Evolutionary conservation across 2,329 filamentous ascomycete species (phyloP).

Genomic region (Triangularia verruculosa): DNA sequence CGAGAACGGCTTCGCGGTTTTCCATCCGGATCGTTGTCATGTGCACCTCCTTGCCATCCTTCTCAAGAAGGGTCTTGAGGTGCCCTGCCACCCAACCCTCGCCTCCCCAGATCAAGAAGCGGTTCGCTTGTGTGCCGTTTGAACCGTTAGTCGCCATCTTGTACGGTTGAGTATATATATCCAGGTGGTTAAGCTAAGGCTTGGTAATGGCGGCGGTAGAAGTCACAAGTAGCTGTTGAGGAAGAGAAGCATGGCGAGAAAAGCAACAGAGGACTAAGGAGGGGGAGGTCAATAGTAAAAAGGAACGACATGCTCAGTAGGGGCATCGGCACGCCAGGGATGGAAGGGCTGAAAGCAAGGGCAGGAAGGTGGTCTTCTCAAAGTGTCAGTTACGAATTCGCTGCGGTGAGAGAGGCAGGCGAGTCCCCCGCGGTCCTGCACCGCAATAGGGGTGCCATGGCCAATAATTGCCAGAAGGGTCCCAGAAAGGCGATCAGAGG

Average conservation of each 20-base stretch:
- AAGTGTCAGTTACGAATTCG: neutral
- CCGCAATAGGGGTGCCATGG: neutral
- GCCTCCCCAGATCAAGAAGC: slow-evolving; percentile 64
- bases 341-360: slow-evolving; percentile 4
- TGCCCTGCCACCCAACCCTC: slow-evolving; percentile 62
- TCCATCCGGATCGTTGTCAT: slow-evolving; percentile 65
- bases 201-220: neutral
- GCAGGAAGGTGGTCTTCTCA: neutral
- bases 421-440: neutral
- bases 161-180: slow-evolving; percentile 11
- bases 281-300: neutral
- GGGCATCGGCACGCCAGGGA: slow-evolving; percentile 7
- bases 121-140: slow-evolving; percentile 29
- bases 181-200: neutral
- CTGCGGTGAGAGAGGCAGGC: neutral
- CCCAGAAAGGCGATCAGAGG: neutral
- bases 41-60: slow-evolving; percentile 59
- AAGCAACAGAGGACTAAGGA: neutral
- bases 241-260: neutral
- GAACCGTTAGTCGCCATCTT: slow-evolving; percentile 25
- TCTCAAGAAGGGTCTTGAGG: slow-evolving; percentile 55
- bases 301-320: neutral
- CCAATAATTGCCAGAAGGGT: neutral
- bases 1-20: slow-evolving; percentile 54
- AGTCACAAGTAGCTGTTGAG: neutral